Base-by-base conservation (phyloP, 1,284 basidiomycete species). In the Psilocybe mexicana region DNA sequence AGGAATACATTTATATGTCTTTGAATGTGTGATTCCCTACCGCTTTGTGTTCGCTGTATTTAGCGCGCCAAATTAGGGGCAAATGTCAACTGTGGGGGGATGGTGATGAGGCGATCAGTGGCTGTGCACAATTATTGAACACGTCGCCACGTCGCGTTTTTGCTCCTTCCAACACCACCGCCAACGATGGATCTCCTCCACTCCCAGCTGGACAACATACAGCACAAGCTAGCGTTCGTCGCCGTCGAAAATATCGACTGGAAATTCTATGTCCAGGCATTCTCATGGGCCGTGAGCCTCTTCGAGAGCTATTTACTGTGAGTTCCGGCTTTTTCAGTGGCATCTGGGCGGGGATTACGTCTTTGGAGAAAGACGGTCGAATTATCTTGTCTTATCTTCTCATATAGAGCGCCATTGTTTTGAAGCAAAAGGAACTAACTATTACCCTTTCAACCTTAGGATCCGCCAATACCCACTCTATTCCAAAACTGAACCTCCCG, bases 391-490 rank as follows among this genome's bases (percentile, higher is more conserved):
- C 12, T 14, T 25, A 7, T 12, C 24, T 2, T 36, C 18, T 52
- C 25, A 50, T 8, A 5, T 12, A 4, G n/a, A 3, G n/a, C 6
- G 4, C 46, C 3, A 18, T 6, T n/a, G 18, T 48, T n/a, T n/a
- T 12, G 12, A 35, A 35, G 18, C 14, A 35, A 33, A 46, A 6
- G n/a, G 11, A 11, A 55, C 43, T 46, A 57, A 30, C 33, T 8
- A 4, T 12, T 14, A 40, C 6, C 11, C 11, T 50, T 57, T 43
- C 18, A 35, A 43, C 8, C 6, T 25, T 50, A 93, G 91, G 43
- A 69, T 90, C 45, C 88, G 94, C 10, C 96, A 98, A 73, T 90
- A 93, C 68, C 89, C 89, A 2, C 78, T 92, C 52, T 96, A 94
- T 72, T 86, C 83, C 1, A 90, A 89, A 65, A 83, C 80, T 0